A percentile compares a stretch with the other conserved stretches of the same genome.
Evolutionary conservation across 768 basidiomycete species (phyloP).

Genomic region (Saitozyma podzolica): DNA sequence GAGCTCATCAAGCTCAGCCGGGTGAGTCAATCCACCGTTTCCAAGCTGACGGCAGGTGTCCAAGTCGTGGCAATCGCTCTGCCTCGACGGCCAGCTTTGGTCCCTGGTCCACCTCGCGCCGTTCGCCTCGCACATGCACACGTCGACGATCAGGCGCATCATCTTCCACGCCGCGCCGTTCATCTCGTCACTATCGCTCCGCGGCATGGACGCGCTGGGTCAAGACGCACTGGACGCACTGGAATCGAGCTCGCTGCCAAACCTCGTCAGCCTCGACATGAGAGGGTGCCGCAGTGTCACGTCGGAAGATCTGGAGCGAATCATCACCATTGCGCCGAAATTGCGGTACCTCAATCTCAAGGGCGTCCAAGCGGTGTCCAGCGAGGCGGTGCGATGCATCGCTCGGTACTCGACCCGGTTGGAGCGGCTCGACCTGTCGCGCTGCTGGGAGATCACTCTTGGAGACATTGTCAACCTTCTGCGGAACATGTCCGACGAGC

Average conservation of each 20-base stretch:
- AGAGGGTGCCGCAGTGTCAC: constrained; percentile 70
- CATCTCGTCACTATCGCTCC: constrained; percentile 21
- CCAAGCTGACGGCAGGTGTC: constrained; percentile 25
- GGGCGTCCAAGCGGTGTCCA: constrained; percentile 69
- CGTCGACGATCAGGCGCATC: constrained; percentile 21
- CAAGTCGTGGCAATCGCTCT: constrained; percentile 33
- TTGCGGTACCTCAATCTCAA: constrained; percentile 65
- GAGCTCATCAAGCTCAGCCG: constrained; percentile 37
- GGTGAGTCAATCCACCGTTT: constrained; percentile 18
- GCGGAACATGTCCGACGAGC: constrained; percentile 56
- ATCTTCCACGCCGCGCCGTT: constrained; percentile 15
- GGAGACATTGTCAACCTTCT: constrained; percentile 27
- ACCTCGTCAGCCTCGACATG: constrained; percentile 69
- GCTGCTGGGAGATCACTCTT: constrained; percentile 68
- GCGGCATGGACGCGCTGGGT: constrained; percentile 25
- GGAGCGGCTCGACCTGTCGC: constrained; percentile 65
- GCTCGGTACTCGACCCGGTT: constrained; percentile 63
- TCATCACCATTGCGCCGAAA: constrained; percentile 66
- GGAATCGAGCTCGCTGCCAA: constrained; percentile 31
- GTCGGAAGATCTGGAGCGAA: constrained; percentile 66
- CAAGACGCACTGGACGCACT: background rate
- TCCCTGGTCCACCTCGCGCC: constrained; percentile 19
- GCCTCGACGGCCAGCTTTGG: constrained; percentile 46
- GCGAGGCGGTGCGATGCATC: constrained; percentile 71
- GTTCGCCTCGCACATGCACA: constrained; percentile 20